phyloP scores from a whole-genome alignment of 1,139 yeast genomes.

The Pichia sp. region DNA sequence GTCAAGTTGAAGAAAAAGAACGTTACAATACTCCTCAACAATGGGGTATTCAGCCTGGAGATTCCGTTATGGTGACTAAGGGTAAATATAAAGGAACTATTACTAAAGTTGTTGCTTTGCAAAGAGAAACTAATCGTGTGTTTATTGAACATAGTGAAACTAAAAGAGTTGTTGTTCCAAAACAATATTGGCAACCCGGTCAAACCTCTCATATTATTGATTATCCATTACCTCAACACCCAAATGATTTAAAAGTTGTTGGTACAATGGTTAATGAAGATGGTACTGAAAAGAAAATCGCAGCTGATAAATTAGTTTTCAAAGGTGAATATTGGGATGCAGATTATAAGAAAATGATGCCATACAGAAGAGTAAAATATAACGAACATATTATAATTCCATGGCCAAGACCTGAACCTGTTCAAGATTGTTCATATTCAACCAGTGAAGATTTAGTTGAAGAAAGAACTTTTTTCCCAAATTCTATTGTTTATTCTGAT shows the following conservation, averaged over 20 bases:
- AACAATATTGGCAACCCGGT: constrained; percentile 65
- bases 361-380: constrained; percentile 71
- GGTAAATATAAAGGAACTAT: constrained; percentile 73
- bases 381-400: constrained; percentile 64
- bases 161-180: constrained; percentile 53
- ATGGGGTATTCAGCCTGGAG: constrained; percentile 55
- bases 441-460: constrained; percentile 58
- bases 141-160: constrained; percentile 53
- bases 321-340: constrained; percentile 68
- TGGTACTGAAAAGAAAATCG: constrained; percentile 58
- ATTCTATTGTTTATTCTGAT: constrained; percentile 59
- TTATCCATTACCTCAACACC: constrained; percentile 53
- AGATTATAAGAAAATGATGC: constrained; percentile 67
- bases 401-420: constrained; percentile 79
- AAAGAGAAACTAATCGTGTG: constrained; percentile 44
- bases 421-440: constrained; percentile 53
- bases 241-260: constrained; percentile 64
- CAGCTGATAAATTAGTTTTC: constrained; percentile 67
- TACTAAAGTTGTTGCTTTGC: constrained; percentile 48
- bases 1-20: constrained; percentile 34
- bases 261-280: constrained; percentile 65
- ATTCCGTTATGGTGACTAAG: constrained; percentile 55
- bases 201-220: constrained; percentile 64
- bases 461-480: constrained; percentile 71
- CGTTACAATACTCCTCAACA: constrained; percentile 37